phyloP scores from a whole-genome alignment of 129 eudicot species.

The Pseudognaphalium luteoalbum region DNA sequence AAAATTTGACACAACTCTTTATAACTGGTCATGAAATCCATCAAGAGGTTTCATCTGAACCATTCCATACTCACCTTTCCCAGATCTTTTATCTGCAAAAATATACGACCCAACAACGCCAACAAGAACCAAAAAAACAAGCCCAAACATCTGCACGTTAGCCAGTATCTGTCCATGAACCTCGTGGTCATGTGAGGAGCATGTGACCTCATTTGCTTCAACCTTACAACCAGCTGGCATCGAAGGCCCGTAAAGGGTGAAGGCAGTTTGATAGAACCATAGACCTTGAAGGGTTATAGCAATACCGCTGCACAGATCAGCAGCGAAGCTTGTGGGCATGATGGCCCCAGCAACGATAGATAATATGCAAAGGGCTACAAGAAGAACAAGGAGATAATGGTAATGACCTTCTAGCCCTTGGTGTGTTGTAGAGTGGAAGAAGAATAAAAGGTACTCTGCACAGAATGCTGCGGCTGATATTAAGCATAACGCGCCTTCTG shows the following conservation, averaged over 20 bases:
- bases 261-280: slow-evolving; percentile 90
- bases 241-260: slow-evolving; percentile 85
- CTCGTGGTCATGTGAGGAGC: slow-evolving; percentile 50
- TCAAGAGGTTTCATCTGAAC: slow-evolving; percentile 33
- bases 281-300: slow-evolving; percentile 89
- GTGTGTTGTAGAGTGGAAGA: slow-evolving; percentile 87
- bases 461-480: slow-evolving; percentile 81
- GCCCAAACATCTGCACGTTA: slow-evolving; percentile 74
- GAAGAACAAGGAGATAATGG: slow-evolving; percentile 79
- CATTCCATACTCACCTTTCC: slow-evolving; percentile 28
- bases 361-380: slow-evolving; percentile 67
- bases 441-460: slow-evolving; percentile 83
- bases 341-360: slow-evolving; percentile 63
- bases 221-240: slow-evolving; percentile 83
- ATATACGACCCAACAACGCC: slow-evolving; percentile 55
- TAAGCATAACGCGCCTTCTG: slow-evolving; percentile 74
- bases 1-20: slow-evolving; percentile 19
- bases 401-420: slow-evolving; percentile 90
- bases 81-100: slow-evolving; percentile 48
- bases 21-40: slow-evolving; percentile 40
- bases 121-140: slow-evolving; percentile 57
- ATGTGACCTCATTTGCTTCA: slow-evolving; percentile 40
- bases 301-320: slow-evolving; percentile 65
- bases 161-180: slow-evolving; percentile 76
- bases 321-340: slow-evolving; percentile 75